A percentile compares a stretch with the other conserved stretches of the same genome.
phyloP scores from a whole-genome alignment of 495 filamentous ascomycete species.

The Clohesyomyces aquaticus region DNA sequence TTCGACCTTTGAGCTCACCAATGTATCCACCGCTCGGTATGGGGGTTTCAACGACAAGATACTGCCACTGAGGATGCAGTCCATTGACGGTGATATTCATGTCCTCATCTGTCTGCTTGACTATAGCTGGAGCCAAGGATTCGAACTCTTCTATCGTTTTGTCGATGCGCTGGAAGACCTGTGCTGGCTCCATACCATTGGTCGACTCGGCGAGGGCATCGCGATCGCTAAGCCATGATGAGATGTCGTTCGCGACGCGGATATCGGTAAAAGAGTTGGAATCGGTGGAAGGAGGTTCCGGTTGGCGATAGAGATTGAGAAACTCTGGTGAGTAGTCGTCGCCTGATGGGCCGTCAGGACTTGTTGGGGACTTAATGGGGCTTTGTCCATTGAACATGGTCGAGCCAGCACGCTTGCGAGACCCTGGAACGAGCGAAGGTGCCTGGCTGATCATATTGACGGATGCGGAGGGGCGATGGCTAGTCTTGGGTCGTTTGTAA shows the following conservation, averaged over 20 bases:
- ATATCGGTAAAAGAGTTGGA: conserved; percentile 72
- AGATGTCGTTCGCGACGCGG: conserved; percentile 65
- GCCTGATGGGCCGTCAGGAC: conserved; percentile 54
- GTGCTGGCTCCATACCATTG: conserved; percentile 42
- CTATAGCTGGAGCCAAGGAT: conserved; percentile 52
- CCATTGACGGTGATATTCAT: conserved; percentile 51
- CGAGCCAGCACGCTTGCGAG: conserved; percentile 60
- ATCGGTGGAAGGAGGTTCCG: conserved; percentile 60
- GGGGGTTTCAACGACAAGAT: conserved; percentile 64
- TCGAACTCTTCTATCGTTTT: conserved; percentile 58
- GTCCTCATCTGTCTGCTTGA: conserved; percentile 54
- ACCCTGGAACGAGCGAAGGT: conserved; percentile 47
- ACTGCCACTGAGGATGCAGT: conserved; percentile 66
- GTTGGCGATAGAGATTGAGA: conserved; percentile 67
- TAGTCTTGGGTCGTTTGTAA: conserved; percentile 74
- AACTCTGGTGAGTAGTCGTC: conserved; percentile 74
- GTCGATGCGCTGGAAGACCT: conserved; percentile 62
- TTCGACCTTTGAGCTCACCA: conserved; percentile 83
- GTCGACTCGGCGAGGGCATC: conserved; percentile 53
- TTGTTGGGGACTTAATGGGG: conserved; percentile 55
- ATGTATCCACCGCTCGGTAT: conserved; percentile 71
- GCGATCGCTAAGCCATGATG: conserved; percentile 72
- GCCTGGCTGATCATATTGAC: conserved; percentile 59
- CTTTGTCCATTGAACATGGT: conserved; percentile 51
- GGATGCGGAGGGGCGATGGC: conserved; percentile 73